Evolutionary conservation across 2,329 filamentous ascomycete species (phyloP), one percentile per base, ranked within the genome.

Genomic region (Clarireedia paspali): DNA sequence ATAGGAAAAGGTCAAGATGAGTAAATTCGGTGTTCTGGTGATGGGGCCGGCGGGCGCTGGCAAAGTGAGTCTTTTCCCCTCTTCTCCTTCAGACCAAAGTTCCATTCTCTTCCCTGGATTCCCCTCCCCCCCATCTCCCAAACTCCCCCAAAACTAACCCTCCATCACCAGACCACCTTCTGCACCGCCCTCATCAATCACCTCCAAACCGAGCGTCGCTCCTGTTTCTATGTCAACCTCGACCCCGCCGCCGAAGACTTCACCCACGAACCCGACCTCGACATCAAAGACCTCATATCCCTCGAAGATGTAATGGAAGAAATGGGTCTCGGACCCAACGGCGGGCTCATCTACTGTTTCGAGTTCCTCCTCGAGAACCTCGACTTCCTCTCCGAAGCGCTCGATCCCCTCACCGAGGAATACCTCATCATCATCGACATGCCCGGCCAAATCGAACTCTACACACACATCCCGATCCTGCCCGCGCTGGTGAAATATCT

Each of bases 341-440:
- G 91, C 59, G 91, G 91, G 10, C 79, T 96, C 50, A 92, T 96
- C 66, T 96, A 95, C 78, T 96, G 91, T 75, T 96, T 96, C 73
- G 91, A 96, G 73, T 96, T 95, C 70, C 82, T 96, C 47, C 84
- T 96, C 70, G 89, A 96, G 71, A 96, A 96, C 70, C 84, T 96
- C 60, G 91, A 96, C 73, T 96, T 94, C 73, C 76, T 96, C 50
- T 89, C 88, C 47, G 88, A 95, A 60, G 84, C 88, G 17, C 83
- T 96, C 55, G 90, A 95, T 65, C 81, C 84, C 44, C 77, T 95
- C 56, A 92, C 89, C 9, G 94, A 99, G 66, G 94, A 97, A 67
- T 96, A 96, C 72, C 81, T 99, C 60, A 95, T 97, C 72, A 88
- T 99, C 61, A 91, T 99, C 74, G 94, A 99, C 74, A 96, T 97